Evolutionary conservation across 2,329 filamentous ascomycete species (phyloP).

Genomic region (Aspergillus puulaauensis): DNA sequence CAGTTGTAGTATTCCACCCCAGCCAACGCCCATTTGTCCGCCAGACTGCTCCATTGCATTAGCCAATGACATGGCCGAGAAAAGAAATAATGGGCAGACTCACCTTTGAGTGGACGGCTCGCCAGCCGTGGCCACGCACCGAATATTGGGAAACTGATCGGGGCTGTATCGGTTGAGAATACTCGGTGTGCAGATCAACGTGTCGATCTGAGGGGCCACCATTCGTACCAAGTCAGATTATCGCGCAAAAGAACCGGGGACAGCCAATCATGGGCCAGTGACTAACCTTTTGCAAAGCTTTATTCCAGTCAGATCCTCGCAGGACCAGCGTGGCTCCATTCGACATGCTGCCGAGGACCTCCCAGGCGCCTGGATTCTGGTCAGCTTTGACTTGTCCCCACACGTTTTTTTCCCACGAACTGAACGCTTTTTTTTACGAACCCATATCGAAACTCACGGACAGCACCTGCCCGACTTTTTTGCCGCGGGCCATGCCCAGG

Average conservation of each 20-base stretch:
- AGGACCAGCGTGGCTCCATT: slow-evolving; percentile 9
- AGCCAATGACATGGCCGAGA: background rate
- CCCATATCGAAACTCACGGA: slow-evolving; percentile 16
- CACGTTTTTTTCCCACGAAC: no score
- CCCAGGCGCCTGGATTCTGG: slow-evolving; percentile 8
- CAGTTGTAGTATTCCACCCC: slow-evolving; percentile 11
- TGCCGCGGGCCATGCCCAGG: slow-evolving; percentile 4
- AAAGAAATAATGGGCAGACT: background rate
- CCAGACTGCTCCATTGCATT: background rate
- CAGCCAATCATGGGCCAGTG: no score
- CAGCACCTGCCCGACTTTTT: slow-evolving; percentile 10
- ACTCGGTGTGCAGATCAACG: slow-evolving; percentile 13
- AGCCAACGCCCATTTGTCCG: slow-evolving; percentile 9
- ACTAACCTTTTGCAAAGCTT: slow-evolving; percentile 5
- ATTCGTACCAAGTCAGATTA: background rate
- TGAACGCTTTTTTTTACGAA: background rate
- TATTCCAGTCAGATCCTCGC: slow-evolving; percentile 8
- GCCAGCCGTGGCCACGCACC: slow-evolving; percentile 8
- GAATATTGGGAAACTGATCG: slow-evolving; percentile 10
- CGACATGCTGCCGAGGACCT: slow-evolving; percentile 5
- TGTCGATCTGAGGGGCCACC: slow-evolving; percentile 5
- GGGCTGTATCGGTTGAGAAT: slow-evolving; percentile 8
- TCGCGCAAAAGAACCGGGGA: no score
- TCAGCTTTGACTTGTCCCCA: background rate
- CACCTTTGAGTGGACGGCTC: slow-evolving; percentile 13